Evolutionary conservation across 2,329 filamentous ascomycete genomes (phyloP).

Genomic region (Annulohypoxylon truncatum): DNA sequence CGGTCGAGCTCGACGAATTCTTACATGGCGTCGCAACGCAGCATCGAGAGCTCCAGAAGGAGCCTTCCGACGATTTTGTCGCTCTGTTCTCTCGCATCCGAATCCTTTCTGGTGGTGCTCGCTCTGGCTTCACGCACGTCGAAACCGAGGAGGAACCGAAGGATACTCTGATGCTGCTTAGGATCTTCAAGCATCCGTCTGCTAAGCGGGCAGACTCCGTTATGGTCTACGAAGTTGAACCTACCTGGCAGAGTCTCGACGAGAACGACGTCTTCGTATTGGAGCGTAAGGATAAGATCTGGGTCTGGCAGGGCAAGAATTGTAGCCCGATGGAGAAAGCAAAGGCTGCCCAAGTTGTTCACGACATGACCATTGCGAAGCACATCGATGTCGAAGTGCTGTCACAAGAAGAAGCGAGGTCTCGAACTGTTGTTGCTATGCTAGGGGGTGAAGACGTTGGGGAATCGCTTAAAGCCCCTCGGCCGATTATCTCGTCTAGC

Average conservation of each 20-base stretch:
- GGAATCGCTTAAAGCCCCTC: slow-evolving; percentile 38
- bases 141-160: slow-evolving; percentile 58
- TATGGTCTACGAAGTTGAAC: slow-evolving; percentile 72
- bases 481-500: slow-evolving; percentile 37
- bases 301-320: slow-evolving; percentile 74
- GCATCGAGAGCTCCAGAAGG: slow-evolving; percentile 71
- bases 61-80: slow-evolving; percentile 70
- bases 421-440: slow-evolving; percentile 65
- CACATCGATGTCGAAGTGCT: slow-evolving; percentile 74
- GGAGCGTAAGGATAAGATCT: slow-evolving; percentile 72
- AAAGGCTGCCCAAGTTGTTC: slow-evolving; percentile 74
- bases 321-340: slow-evolving; percentile 77
- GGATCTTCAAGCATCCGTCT: slow-evolving; percentile 70
- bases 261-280: slow-evolving; percentile 74
- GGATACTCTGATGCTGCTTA: slow-evolving; percentile 65
- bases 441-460: slow-evolving; percentile 60
- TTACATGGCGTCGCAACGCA: slow-evolving; percentile 70
- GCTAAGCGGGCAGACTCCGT: slow-evolving; percentile 60
- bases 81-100: slow-evolving; percentile 69
- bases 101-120: slow-evolving; percentile 70
- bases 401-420: slow-evolving; percentile 68
- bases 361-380: slow-evolving; percentile 72
- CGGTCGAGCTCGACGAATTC: slow-evolving; percentile 76
- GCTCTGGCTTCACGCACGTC: slow-evolving; percentile 72
- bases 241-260: slow-evolving; percentile 70